Conservation (phyloP, 257 asterid genomes). For the Solanum arcanum region DNA sequence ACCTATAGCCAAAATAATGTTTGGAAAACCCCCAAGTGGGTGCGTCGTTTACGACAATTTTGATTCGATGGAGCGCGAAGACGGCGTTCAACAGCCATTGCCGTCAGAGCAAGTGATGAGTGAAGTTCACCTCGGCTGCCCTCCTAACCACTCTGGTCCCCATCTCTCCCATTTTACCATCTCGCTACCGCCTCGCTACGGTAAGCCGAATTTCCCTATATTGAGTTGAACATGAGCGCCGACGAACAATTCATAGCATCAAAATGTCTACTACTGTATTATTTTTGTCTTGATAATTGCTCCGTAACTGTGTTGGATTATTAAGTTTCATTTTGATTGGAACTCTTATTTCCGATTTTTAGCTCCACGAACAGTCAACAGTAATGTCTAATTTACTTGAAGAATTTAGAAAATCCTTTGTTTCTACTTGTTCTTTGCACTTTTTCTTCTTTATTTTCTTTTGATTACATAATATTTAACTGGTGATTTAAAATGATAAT, state of each 20-base stretch:
- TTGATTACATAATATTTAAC: too few relatives aligned
- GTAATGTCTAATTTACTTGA: background rate
- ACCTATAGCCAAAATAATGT: background rate
- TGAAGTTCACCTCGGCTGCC: conserved; percentile 90
- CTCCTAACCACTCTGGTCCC: conserved; percentile 52
- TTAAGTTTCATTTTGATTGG: background rate
- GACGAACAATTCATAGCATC: background rate
- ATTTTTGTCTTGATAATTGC: background rate
- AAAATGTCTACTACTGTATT: background rate
- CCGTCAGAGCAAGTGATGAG: conserved; percentile 76
- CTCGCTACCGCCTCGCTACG: conserved; percentile 33
- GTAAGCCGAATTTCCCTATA: background rate
- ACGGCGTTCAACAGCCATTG: conserved; percentile 7
- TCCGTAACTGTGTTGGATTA: background rate
- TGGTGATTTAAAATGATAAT: background rate
- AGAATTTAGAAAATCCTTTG: background rate
- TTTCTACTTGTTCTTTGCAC: background rate
- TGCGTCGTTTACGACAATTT: background rate
- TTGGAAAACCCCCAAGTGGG: background rate
- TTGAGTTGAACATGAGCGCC: background rate
- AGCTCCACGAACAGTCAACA: background rate
- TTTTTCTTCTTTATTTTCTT: background rate
- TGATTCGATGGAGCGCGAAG: conserved; percentile 18
- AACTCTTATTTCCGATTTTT: background rate
- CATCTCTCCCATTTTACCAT: conserved; percentile 64